Evolutionary conservation across 2,329 filamentous ascomycete species (phyloP).

Genomic region (Plectosphaerella sp.): DNA sequence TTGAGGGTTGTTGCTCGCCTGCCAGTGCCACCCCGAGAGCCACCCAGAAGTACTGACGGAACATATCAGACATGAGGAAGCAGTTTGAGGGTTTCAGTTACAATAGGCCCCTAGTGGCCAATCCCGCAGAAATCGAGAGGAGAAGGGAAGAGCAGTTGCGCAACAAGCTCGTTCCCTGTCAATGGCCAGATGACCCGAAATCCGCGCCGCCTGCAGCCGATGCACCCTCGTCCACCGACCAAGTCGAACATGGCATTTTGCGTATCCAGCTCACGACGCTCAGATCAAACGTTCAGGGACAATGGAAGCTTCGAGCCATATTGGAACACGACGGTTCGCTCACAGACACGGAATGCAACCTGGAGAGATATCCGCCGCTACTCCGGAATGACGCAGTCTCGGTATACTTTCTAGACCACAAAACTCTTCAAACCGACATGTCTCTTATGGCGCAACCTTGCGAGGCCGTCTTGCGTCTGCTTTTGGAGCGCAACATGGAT

Average conservation of each 20-base stretch:
- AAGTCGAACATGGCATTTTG: conserved; percentile 1
- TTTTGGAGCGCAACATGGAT: not conserved
- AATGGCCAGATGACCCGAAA: not conserved
- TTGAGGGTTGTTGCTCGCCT: not conserved
- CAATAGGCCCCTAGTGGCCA: no score
- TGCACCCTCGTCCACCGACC: not conserved
- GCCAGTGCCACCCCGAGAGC: not conserved
- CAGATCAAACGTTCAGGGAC: not conserved
- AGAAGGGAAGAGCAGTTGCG: not conserved
- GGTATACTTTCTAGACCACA: not conserved
- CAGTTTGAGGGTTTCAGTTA: not conserved
- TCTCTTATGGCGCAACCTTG: not conserved
- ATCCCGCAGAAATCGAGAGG: not conserved
- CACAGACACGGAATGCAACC: not conserved
- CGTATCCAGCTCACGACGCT: not conserved
- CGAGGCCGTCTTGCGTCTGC: conserved; percentile 1
- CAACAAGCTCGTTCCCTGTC: not conserved
- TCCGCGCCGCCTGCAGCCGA: not conserved
- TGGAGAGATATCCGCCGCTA: not conserved
- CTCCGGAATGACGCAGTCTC: not conserved
- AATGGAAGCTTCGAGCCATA: conserved; percentile 1
- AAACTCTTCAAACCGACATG: not conserved
- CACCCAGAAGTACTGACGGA: not conserved
- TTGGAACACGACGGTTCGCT: not conserved
- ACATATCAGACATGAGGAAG: not conserved